These are phyloP conservation scores for Diaporthe citri DNA, from an alignment of 2,329 filamentous ascomycete genomes.

Conservation along the genomic window DNA sequence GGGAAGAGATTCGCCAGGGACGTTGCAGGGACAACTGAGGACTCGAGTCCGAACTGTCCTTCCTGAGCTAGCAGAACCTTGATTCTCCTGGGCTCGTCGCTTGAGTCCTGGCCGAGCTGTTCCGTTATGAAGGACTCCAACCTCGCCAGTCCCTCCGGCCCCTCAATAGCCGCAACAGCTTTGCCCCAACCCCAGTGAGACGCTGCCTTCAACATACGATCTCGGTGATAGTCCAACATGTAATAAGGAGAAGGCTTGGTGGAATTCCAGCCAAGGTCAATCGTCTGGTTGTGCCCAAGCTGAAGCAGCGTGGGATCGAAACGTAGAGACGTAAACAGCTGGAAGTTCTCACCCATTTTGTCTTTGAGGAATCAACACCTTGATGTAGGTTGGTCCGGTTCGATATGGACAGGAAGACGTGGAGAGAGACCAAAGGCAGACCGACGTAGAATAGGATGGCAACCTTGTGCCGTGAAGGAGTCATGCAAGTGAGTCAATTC, in stretches of 20 bases:
- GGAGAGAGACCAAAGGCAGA: background rate
- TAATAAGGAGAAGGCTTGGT: conserved; percentile 74
- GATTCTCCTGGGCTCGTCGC: conserved; percentile 59
- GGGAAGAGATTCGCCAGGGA: conserved; percentile 70
- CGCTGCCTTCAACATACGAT: conserved; percentile 79
- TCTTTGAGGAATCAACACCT: no score
- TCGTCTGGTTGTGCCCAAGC: conserved; percentile 53
- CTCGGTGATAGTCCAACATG: conserved; percentile 82
- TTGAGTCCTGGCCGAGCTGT: conserved; percentile 44
- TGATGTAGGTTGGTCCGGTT: background rate
- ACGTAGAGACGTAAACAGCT: conserved; percentile 78
- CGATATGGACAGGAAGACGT: no score
- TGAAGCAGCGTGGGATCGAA: conserved; percentile 72
- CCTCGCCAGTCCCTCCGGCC: conserved; percentile 57
- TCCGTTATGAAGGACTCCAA: conserved; percentile 56
- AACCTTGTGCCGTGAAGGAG: background rate
- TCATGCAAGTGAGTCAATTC: background rate
- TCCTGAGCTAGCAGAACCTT: conserved; percentile 66
- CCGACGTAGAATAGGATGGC: background rate
- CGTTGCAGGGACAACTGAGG: conserved; percentile 52
- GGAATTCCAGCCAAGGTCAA: conserved; percentile 66
- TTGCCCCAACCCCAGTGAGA: conserved; percentile 66
- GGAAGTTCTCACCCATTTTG: conserved; percentile 61
- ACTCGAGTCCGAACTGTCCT: conserved; percentile 61
- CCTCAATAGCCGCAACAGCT: conserved; percentile 60